Base-by-base conservation (phyloP, 306 rosid species). In the Vigna trinervia region DNA sequence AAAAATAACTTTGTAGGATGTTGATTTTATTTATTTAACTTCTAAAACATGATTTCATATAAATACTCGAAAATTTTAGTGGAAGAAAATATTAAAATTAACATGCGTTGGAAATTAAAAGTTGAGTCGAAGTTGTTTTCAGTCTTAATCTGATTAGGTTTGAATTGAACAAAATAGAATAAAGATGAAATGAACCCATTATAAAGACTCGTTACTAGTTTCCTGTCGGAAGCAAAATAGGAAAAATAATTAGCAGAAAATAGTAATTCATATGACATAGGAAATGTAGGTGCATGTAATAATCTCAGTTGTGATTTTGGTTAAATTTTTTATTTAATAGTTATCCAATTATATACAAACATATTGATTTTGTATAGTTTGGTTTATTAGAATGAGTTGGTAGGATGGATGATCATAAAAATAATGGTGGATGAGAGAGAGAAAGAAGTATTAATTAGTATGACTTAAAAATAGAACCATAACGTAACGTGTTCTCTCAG, bases 401-500 rank as follows among this genome's bases (percentile, higher is more conserved):
- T 53, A 53, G 12, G 12, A 7, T 19, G 22, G 2, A 17, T 10
- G 23, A n/a, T 4, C 4, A 3, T 22, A 67, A 19, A 45, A 66
- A 43, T 43, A 46, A 68, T 68, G 13, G 15, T 28, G 12, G n/a
- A 19, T 5, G 58, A 23, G 28, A 30, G 61, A 68, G n/a, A 32
- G 47, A 50, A 30, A 36, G 1, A 12, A 19, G 19, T 11, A 69
- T 12, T 12, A 19, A 69, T 12, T 12, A 19, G 48, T 20, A 17
- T 34, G 12, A 6, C 7, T 47, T 14, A 71, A 50, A 32, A 70
- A 30, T 50, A 51, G 17, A 51, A 17, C 41, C 46, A 10, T 30
- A 70, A 32, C 20, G 19, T 34, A 71, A 19, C 63, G 56, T 65
- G 74, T 53, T 65, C 22, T 53, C 48, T 77, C 48, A 26, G 32